Conservation (phyloP, 257 asterid genomes). For the Paulownia fortunei region DNA sequence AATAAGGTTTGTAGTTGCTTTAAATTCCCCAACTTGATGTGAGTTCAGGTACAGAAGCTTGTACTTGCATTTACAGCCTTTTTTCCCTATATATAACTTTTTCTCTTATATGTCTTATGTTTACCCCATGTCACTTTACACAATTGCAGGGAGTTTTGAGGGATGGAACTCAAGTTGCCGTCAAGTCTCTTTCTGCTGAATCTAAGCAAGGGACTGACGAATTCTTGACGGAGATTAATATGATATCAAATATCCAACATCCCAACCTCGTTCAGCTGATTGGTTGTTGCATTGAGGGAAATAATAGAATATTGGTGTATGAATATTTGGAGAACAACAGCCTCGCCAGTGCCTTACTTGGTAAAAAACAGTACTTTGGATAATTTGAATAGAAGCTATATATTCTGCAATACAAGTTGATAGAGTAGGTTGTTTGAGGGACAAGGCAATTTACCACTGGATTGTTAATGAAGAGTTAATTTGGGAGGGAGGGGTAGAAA, state of each 20-base stretch:
- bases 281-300: constrained; percentile 80
- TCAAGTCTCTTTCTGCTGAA: constrained; percentile 78
- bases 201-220: constrained; percentile 81
- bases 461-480: too few species aligned
- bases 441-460: too few species aligned
- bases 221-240: constrained; percentile 75
- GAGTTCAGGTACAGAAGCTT: too few species aligned
- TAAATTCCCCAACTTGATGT: too few species aligned
- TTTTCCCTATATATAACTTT: background rate
- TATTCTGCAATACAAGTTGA: too few species aligned
- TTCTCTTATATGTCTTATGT: background rate
- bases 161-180: constrained; percentile 76
- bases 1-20: too few species aligned
- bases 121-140: background rate
- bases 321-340: constrained; percentile 88
- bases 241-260: constrained; percentile 66
- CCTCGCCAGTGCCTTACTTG: constrained; percentile 72
- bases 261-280: constrained; percentile 76
- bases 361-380: too few species aligned
- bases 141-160: constrained; percentile 71
- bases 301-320: constrained; percentile 66
- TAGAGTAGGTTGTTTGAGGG: too few species aligned
- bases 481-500: background rate
- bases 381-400: too few species aligned
- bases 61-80: background rate